A percentile compares a stretch with the other conserved stretches of the same genome.
Evolutionary conservation across 345 rosid genomes (phyloP).

Genomic region (Kernera saxatilis): DNA sequence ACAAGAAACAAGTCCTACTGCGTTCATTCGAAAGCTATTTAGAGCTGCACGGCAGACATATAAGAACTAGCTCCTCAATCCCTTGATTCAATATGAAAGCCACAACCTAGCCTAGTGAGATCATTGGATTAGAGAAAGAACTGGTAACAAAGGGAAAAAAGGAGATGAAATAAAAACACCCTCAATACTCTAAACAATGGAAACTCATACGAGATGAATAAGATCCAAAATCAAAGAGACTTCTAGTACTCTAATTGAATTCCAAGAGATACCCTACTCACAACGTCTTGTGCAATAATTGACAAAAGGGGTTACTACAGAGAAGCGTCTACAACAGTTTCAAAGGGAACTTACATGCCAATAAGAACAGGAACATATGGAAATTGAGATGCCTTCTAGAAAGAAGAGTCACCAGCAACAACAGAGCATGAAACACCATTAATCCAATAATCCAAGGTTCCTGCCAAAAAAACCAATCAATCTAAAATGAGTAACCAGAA

Average conservation of each 20-base stretch:
- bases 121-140: background rate
- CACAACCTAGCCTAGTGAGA: background rate
- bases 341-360: slow-evolving; percentile 53
- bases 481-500: background rate
- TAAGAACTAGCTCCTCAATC: background rate
- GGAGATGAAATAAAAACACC: background rate
- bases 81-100: background rate
- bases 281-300: background rate
- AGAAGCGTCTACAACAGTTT: background rate
- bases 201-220: background rate
- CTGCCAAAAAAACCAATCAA: slow-evolving; percentile 30
- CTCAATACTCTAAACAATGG: background rate
- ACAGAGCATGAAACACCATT: slow-evolving; percentile 51
- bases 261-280: background rate
- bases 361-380: slow-evolving; percentile 76
- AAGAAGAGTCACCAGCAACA: slow-evolving; percentile 45
- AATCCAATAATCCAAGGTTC: slow-evolving; percentile 80
- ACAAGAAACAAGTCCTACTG: background rate
- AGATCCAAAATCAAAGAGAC: background rate
- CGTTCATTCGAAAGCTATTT: background rate
- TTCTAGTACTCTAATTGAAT: too few relatives aligned
- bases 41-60: background rate
- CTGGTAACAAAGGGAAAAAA: background rate
- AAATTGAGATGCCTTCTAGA: slow-evolving; percentile 71
- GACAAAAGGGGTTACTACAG: background rate